phyloP scores from a whole-genome alignment of 257 asterid species.

The Cinchona pubescens region DNA sequence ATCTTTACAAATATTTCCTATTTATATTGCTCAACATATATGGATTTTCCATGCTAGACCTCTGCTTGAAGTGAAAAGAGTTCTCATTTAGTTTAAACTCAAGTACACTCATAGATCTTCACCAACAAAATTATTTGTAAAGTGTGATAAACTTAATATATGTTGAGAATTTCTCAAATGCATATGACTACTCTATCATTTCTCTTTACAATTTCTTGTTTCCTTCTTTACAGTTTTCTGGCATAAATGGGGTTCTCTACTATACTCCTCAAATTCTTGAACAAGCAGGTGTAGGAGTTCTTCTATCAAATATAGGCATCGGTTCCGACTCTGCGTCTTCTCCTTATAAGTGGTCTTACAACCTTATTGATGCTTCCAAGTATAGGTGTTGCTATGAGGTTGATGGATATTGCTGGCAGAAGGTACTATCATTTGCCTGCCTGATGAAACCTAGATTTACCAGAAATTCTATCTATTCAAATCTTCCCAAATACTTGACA shows the following conservation, averaged over 20 bases:
- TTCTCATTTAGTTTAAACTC: not conserved
- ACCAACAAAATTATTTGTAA: not conserved
- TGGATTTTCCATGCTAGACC: not conserved
- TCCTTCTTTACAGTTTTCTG: conserved; percentile 62
- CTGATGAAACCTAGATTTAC: not conserved
- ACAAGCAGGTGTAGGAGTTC: conserved; percentile 94
- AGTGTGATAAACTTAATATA: not conserved
- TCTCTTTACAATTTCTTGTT: not conserved
- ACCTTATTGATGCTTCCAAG: conserved; percentile 93
- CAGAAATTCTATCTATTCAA: conserved; percentile 6
- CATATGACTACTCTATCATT: not conserved
- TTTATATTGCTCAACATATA: not conserved
- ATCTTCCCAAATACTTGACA: not conserved
- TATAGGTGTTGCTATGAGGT: conserved; percentile 92
- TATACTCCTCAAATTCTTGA: conserved; percentile 98
- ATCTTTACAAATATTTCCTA: not conserved
- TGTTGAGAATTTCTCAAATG: not conserved
- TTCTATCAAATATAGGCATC: conserved; percentile 69
- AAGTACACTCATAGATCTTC: not conserved
- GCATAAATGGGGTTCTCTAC: conserved; percentile 90
- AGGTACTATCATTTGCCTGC: conserved; percentile 45
- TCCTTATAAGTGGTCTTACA: conserved; percentile 79
- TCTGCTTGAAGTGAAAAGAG: not conserved
- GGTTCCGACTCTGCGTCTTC: conserved; percentile 77
- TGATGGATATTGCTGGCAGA: conserved; percentile 93